Percentiles rank a stretch among this genome's conserved stretches.
Evolutionary conservation across 1,139 yeast genomes (phyloP).

Genomic region (Kodamaea fungicola): DNA sequence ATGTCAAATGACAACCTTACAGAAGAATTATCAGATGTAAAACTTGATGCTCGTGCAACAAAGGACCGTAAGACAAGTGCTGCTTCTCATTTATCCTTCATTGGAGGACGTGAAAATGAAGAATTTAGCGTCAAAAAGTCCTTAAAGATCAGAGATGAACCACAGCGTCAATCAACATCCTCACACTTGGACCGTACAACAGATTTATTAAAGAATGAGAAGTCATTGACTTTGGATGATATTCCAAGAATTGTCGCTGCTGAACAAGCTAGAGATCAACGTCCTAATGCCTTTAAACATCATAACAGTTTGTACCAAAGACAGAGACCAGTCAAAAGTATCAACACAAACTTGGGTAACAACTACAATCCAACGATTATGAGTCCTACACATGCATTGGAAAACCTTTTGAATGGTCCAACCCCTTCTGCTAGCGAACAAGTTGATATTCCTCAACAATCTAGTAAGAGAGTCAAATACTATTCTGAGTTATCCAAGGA

Average conservation of each 20-base stretch:
- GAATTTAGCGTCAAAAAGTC: constrained; percentile 35
- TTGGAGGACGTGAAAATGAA: constrained; percentile 27
- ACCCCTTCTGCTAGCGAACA: constrained; percentile 4
- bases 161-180: constrained; percentile 29
- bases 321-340: constrained; percentile 28
- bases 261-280: constrained; percentile 89
- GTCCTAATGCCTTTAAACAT: constrained; percentile 81
- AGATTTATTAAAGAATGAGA: constrained; percentile 72
- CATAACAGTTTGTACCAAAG: constrained; percentile 49
- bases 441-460: constrained; percentile 2
- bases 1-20: constrained; percentile 15
- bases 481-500: constrained; percentile 67
- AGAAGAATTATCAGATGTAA: constrained; percentile 12
- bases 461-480: constrained; percentile 35
- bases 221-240: constrained; percentile 88
- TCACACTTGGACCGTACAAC: constrained; percentile 53
- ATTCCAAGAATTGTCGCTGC: constrained; percentile 96
- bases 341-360: constrained; percentile 7
- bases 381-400: constrained; percentile 14
- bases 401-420: constrained; percentile 15
- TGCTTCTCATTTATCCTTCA: constrained; percentile 19
- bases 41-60: constrained; percentile 2
- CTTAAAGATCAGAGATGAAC: constrained; percentile 46
- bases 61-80: constrained; percentile 16
- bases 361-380: constrained; percentile 7